Evolutionary conservation across 331 rosid genomes (phyloP).

Genomic region (Rhamnella rubrinervis): DNA sequence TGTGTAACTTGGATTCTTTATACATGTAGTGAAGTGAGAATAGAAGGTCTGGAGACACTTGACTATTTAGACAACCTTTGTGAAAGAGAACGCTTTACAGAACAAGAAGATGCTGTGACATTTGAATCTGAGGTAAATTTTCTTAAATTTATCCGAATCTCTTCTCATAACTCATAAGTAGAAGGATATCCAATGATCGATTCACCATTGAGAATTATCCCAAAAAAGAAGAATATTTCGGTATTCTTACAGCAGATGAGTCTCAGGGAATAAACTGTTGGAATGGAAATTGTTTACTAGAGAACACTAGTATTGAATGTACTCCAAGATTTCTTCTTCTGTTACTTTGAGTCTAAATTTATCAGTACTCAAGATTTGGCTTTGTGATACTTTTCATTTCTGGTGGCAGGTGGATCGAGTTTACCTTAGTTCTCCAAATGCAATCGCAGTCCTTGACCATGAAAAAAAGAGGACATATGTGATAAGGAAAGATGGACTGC

Average conservation of each 20-base stretch:
- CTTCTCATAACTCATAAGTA: background rate
- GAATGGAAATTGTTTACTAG: no score
- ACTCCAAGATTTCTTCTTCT: no score
- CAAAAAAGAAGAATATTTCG: no score
- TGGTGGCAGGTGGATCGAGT: conserved; percentile 75
- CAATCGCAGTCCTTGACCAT: conserved; percentile 80
- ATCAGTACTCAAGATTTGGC: background rate
- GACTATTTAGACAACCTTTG: conserved; percentile 84
- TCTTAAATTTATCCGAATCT: background rate
- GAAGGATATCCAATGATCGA: background rate
- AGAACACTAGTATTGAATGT: no score
- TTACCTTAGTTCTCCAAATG: conserved; percentile 70
- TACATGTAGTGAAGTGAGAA: conserved; percentile 72
- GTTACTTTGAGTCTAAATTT: no score
- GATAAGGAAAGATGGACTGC: conserved; percentile 82
- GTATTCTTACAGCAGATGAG: no score
- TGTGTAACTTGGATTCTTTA: conserved; percentile 2
- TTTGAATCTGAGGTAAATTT: conserved; percentile 81
- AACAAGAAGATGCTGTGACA: conserved; percentile 92
- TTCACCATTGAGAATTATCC: background rate
- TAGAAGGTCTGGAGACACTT: conserved; percentile 92
- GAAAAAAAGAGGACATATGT: conserved; percentile 74
- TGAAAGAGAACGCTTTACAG: conserved; percentile 84
- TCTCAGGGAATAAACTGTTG: no score
- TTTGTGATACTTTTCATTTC: background rate